phyloP scores from a whole-genome alignment of 1,284 basidiomycete species.

The Amylostereum areolatum region DNA sequence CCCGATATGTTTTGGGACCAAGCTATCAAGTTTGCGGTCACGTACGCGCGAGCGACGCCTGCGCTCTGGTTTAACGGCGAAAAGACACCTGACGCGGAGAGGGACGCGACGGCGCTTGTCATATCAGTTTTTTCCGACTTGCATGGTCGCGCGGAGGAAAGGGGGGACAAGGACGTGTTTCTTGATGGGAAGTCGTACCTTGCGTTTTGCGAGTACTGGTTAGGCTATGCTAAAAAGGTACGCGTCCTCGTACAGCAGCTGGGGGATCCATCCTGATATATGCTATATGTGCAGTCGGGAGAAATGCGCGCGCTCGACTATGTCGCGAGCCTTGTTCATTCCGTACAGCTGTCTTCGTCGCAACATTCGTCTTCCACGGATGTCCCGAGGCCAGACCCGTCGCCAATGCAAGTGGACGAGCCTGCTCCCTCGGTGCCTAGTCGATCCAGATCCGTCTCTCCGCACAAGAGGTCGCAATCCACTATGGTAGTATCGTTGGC shows the following conservation, averaged over 20 bases:
- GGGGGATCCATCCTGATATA: too few relatives aligned
- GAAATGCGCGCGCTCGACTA: constrained; percentile 43
- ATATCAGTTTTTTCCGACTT: constrained; percentile 37
- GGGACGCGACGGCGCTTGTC: constrained; percentile 30
- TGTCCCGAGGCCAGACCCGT: background rate
- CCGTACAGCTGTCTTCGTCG: constrained; percentile 1
- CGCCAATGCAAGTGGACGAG: background rate
- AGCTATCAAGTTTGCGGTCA: constrained; percentile 41
- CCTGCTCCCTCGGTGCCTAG: background rate
- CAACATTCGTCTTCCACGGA: background rate
- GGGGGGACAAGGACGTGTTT: constrained; percentile 32
- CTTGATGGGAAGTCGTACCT: constrained; percentile 45
- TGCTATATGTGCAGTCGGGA: constrained; percentile 31
- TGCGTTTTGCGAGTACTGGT: constrained; percentile 55
- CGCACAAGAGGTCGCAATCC: background rate
- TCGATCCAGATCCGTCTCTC: background rate
- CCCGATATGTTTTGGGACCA: constrained; percentile 61
- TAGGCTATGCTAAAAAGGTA: constrained; percentile 25
- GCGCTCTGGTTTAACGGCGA: constrained; percentile 9
- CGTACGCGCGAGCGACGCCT: constrained; percentile 32
- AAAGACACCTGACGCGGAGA: constrained; percentile 17
- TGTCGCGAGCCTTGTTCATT: constrained; percentile 22
- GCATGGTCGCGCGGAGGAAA: constrained; percentile 27
- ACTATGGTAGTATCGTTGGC: background rate
- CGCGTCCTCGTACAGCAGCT: background rate